A percentile compares a stretch with the other conserved stretches of the same genome.
Evolutionary conservation across 257 asterid species (phyloP).

Genomic region (Eustoma russellianum): DNA sequence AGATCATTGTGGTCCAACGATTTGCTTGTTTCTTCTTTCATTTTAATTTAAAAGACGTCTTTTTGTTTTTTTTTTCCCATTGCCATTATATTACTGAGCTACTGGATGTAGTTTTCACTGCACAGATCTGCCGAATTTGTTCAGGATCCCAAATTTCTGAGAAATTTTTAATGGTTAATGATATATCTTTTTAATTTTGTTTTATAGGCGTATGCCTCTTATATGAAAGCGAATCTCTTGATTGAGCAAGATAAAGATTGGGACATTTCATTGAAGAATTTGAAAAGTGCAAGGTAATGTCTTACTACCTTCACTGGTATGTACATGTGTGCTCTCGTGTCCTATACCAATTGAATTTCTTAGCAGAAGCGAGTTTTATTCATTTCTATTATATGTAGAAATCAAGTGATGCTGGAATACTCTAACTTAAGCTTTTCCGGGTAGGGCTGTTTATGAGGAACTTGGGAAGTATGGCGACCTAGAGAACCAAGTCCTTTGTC

Average conservation of each 20-base stretch:
- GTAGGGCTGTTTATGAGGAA: constrained; percentile 96
- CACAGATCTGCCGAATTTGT: too few species aligned
- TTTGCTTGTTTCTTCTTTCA: background rate
- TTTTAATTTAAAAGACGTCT: too few species aligned
- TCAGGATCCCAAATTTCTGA: background rate
- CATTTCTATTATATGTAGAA: too few species aligned
- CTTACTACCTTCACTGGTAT: constrained; percentile 1
- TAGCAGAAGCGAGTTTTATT: too few species aligned
- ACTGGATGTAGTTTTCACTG: too few species aligned
- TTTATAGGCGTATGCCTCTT: constrained; percentile 86
- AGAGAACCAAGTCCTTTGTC: constrained; percentile 85
- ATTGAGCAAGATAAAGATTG: constrained; percentile 91
- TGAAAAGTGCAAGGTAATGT: constrained; percentile 82
- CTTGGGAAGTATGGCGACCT: constrained; percentile 96
- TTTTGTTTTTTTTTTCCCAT: background rate
- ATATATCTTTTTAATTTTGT: constrained; percentile 3
- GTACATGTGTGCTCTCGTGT: too few species aligned
- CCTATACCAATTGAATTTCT: too few species aligned
- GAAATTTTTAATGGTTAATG: background rate
- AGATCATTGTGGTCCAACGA: background rate
- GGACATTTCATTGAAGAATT: constrained; percentile 84
- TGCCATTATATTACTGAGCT: too few species aligned
- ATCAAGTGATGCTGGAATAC: too few species aligned
- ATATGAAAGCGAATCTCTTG: constrained; percentile 86
- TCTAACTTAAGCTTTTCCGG: too few species aligned